Conservation (phyloP, 495 filamentous ascomycete species). For the Tuber melanosporum region DNA sequence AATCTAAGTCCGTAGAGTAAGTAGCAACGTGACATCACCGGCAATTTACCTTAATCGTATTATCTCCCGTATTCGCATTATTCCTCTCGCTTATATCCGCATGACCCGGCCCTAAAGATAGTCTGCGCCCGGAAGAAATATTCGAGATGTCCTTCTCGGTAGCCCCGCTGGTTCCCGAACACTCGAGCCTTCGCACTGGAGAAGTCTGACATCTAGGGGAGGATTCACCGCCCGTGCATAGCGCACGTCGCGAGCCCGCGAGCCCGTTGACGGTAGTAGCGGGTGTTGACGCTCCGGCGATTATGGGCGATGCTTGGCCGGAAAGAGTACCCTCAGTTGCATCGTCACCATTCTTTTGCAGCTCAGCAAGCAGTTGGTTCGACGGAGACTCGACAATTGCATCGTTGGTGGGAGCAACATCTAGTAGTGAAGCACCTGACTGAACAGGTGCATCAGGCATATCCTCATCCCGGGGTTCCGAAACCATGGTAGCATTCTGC, state of each 20-base stretch:
- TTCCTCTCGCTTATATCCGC: neutral
- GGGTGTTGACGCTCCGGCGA: neutral
- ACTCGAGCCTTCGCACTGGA: neutral
- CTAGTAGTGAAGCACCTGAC: neutral
- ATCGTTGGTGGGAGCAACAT: neutral
- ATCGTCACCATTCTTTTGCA: neutral
- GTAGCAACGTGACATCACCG: constrained; percentile 2
- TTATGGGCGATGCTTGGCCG: neutral
- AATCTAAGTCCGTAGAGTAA: neutral
- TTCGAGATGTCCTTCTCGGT: neutral
- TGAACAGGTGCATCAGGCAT: neutral
- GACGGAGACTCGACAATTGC: neutral
- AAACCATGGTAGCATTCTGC: neutral
- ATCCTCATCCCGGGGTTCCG: neutral
- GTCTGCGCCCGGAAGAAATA: neutral
- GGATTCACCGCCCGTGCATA: neutral
- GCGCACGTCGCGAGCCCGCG: neutral
- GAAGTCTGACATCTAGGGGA: neutral
- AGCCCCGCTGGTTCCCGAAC: neutral
- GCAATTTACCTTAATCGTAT: neutral
- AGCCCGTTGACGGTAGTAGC: neutral
- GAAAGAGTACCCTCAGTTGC: constrained; percentile 1
- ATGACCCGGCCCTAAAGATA: neutral
- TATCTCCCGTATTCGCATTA: neutral
- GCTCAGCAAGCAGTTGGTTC: neutral